Percentiles rank a stretch among this genome's conserved stretches.
Evolutionary conservation across 768 basidiomycete genomes (phyloP).

Genomic region (Mycena filopes): DNA sequence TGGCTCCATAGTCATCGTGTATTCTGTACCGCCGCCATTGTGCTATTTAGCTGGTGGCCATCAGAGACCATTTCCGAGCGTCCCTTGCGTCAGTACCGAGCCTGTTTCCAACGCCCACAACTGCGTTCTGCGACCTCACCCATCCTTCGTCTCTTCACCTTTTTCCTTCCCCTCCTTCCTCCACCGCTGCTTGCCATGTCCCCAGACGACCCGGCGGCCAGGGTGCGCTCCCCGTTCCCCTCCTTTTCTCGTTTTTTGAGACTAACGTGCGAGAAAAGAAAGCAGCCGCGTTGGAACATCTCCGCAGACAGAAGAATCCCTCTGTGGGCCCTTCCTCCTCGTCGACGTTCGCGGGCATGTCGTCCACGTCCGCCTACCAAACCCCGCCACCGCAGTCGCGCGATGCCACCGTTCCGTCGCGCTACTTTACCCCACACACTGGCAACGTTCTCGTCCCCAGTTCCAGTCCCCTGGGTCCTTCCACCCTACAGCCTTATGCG

Average conservation of each 20-base stretch:
- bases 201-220: conserved; percentile 20
- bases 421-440: conserved; percentile 64
- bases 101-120: background rate
- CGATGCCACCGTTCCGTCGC: conserved; percentile 76
- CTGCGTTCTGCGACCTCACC: background rate
- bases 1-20: background rate
- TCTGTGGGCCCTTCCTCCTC: conserved; percentile 41
- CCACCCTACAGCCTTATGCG: conserved; percentile 50
- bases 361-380: conserved; percentile 40
- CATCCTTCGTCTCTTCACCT: background rate
- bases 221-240: conserved; percentile 28
- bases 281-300: conserved; percentile 56
- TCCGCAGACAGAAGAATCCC: conserved; percentile 50
- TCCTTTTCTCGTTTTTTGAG: conserved; percentile 38
- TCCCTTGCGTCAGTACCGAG: conserved; percentile 3
- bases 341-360: conserved; percentile 36
- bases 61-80: conserved; percentile 13
- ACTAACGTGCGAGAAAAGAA: conserved; percentile 24
- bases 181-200: conserved; percentile 18
- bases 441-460: conserved; percentile 78
- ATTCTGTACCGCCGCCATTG: conserved; percentile 6
- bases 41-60: conserved; percentile 16
- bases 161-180: conserved; percentile 27
- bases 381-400: conserved; percentile 74
- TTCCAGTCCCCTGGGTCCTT: conserved; percentile 70